phyloP scores from a whole-genome alignment of 2,329 filamentous ascomycete species.

The Neonectria coccinea region DNA sequence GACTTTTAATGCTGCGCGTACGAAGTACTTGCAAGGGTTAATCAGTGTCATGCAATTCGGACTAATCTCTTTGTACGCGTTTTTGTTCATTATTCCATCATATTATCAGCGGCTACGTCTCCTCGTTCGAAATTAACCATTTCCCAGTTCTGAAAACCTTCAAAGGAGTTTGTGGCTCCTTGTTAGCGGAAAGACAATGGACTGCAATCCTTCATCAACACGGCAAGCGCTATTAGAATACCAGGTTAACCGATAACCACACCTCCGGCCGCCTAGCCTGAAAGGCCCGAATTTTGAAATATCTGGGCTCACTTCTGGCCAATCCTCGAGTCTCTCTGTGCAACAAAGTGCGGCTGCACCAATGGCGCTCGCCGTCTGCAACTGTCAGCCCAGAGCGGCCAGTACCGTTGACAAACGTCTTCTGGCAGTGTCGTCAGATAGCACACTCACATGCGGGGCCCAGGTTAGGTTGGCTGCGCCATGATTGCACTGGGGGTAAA shows the following conservation, averaged over 20 bases:
- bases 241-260: constrained; percentile 5
- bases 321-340: constrained; percentile 17
- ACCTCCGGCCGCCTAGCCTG: not conserved
- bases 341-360: constrained; percentile 34
- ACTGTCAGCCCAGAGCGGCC: constrained; percentile 42
- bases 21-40: constrained; percentile 34
- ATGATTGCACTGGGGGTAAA: constrained; percentile 12
- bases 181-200: not conserved
- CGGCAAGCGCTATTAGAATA: not conserved
- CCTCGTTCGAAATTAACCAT: constrained; percentile 21
- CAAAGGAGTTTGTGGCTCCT: constrained; percentile 14
- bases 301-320: constrained; percentile 18
- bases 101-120: constrained; percentile 30
- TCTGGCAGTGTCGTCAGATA: constrained; percentile 27
- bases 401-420: constrained; percentile 28
- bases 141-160: constrained; percentile 7
- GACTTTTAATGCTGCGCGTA: constrained; percentile 14
- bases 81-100: constrained; percentile 31
- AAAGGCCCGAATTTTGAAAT: constrained; percentile 20
- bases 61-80: constrained; percentile 20
- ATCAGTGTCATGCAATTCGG: constrained; percentile 30
- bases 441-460: constrained; percentile 18
- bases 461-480: constrained; percentile 3
- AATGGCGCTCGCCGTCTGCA: constrained; percentile 39
- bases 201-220: constrained; percentile 12